Percentiles rank a stretch among this genome's conserved stretches.
Conservation (phyloP, 441 rosid species). For the Gossypium gossypioides region DNA sequence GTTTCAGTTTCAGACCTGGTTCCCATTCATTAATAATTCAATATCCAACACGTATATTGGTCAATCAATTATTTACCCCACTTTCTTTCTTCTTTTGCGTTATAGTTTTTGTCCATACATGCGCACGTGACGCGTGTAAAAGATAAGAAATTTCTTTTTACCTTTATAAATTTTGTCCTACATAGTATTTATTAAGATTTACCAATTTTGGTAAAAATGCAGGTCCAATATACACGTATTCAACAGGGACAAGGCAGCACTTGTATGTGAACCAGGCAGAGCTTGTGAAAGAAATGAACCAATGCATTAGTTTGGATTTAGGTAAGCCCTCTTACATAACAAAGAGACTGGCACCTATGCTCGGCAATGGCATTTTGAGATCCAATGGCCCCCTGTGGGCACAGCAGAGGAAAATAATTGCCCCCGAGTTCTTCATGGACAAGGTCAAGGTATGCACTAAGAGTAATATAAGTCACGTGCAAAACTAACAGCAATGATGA, state of each 20-base stretch:
- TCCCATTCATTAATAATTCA: neutral
- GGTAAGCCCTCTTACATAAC: slow-evolving; percentile 69
- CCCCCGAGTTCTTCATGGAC: slow-evolving; percentile 64
- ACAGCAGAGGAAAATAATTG: slow-evolving; percentile 58
- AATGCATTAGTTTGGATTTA: slow-evolving; percentile 39
- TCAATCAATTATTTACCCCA: too few relatives aligned
- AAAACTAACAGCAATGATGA: neutral
- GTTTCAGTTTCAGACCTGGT: neutral
- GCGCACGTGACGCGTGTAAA: neutral
- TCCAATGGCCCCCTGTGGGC: slow-evolving; percentile 73
- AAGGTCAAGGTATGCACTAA: slow-evolving; percentile 43
- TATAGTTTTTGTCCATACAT: neutral
- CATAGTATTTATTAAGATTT: neutral
- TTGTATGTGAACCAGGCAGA: slow-evolving; percentile 58
- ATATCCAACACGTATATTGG: neutral
- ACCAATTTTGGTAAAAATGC: neutral
- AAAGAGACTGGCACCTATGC: slow-evolving; percentile 49
- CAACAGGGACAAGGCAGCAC: slow-evolving; percentile 61
- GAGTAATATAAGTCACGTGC: neutral
- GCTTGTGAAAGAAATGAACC: slow-evolving; percentile 64
- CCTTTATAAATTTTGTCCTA: neutral
- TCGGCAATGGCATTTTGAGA: slow-evolving; percentile 64
- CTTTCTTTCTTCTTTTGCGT: neutral
- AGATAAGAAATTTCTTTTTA: neutral
- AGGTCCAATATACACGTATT: slow-evolving; percentile 65